Evolutionary conservation across 2,329 filamentous ascomycete species (phyloP).

Genomic region (Lojkania enalia): DNA sequence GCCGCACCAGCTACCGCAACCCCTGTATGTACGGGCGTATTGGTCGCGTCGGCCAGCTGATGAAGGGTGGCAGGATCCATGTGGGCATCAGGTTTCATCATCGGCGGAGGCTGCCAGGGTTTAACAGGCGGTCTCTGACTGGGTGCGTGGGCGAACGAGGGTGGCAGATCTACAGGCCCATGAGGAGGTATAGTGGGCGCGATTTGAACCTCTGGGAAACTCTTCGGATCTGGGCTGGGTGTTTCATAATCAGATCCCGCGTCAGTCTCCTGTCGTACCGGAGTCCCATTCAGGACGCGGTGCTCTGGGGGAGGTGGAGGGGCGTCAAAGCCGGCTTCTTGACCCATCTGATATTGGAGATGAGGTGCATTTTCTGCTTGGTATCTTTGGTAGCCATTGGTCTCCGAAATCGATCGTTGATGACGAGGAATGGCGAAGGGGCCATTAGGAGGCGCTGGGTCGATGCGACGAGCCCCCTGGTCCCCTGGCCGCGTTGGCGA

Average conservation of each 20-base stretch:
- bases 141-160: conserved; percentile 76
- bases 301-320: conserved; percentile 50
- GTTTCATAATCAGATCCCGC: conserved; percentile 29
- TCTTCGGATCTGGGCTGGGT: conserved; percentile 28
- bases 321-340: conserved; percentile 33
- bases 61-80: conserved; percentile 81
- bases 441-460: conserved; percentile 46
- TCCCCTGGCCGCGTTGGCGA: conserved; percentile 45
- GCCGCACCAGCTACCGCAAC: conserved; percentile 45
- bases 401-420: conserved; percentile 55
- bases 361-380: conserved; percentile 46
- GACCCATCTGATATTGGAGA: conserved; percentile 41
- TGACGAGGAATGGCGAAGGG: conserved; percentile 42
- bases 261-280: conserved; percentile 33
- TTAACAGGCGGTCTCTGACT: conserved; percentile 69
- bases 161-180: conserved; percentile 76
- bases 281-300: conserved; percentile 26
- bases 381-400: conserved; percentile 49
- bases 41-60: conserved; percentile 74
- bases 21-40: conserved; percentile 48
- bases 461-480: conserved; percentile 44
- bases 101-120: conserved; percentile 74
- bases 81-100: conserved; percentile 79
- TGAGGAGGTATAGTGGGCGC: conserved; percentile 56
- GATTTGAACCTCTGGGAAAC: conserved; percentile 40